These are phyloP conservation scores for Mercurialis annua DNA, from an alignment of 345 rosid genomes.

Conservation along the genomic window DNA sequence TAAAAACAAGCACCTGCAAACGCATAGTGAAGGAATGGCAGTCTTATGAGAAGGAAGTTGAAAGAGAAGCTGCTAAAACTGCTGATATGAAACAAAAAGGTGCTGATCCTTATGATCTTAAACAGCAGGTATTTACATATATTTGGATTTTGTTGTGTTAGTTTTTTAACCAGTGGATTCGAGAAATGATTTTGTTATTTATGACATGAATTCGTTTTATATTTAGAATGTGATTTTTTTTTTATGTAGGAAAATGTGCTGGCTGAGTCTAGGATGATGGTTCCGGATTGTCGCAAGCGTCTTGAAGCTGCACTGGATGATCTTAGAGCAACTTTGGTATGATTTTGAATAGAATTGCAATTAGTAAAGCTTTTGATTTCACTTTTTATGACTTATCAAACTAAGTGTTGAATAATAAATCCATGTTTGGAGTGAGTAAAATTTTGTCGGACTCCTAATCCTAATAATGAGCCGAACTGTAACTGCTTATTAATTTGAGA, in stretches of 20 bases:
- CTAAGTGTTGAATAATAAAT: not conserved
- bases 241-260: slow-evolving; percentile 78
- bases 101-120: slow-evolving; percentile 90
- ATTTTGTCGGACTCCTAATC: not conserved
- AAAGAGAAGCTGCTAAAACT: slow-evolving; percentile 83
- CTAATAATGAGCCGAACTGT: not conserved
- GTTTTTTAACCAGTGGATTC: not conserved
- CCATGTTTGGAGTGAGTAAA: no score
- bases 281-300: slow-evolving; percentile 87
- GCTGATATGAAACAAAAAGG: slow-evolving; percentile 86
- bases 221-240: not conserved
- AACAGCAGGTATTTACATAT: slow-evolving; percentile 71
- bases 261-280: slow-evolving; percentile 98
- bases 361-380: not conserved
- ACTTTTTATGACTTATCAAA: not conserved
- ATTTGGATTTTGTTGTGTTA: no score
- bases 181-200: not conserved
- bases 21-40: slow-evolving; percentile 77
- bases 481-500: not conserved
- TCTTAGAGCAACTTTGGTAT: slow-evolving; percentile 75
- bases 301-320: slow-evolving; percentile 74
- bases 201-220: not conserved
- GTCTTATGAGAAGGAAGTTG: slow-evolving; percentile 93
- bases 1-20: slow-evolving; percentile 73
- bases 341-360: not conserved